These are phyloP conservation scores for Ulvella scutata DNA, from an alignment of 139 green algal species.

Conservation along the genomic window DNA sequence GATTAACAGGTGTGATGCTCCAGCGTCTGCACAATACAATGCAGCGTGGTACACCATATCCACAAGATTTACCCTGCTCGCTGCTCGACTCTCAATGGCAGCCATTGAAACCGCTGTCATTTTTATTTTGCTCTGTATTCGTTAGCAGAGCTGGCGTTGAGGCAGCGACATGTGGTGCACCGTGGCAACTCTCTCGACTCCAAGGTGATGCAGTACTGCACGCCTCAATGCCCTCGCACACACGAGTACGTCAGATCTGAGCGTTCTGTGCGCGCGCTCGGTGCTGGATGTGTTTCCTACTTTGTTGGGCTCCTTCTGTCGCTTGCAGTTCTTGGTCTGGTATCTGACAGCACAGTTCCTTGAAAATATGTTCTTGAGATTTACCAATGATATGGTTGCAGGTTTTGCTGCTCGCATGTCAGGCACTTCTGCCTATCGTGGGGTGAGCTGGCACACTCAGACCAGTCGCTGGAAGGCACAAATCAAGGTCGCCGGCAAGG, in stretches of 20 bases:
- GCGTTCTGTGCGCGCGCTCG: background rate
- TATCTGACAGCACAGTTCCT: background rate
- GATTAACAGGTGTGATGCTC: background rate
- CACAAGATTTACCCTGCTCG: background rate
- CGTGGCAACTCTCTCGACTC: background rate
- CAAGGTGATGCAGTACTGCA: background rate
- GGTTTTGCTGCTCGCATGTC: background rate
- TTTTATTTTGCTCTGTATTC: background rate
- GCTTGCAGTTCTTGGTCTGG: background rate
- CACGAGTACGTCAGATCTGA: too few relatives aligned
- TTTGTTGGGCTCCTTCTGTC: background rate
- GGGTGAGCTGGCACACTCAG: constrained; percentile 18
- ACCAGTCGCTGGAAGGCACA: constrained; percentile 18
- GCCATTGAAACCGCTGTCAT: background rate
- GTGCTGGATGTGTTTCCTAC: background rate
- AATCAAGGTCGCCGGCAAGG: constrained; percentile 16
- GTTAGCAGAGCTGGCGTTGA: background rate
- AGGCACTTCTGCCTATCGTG: constrained; percentile 6
- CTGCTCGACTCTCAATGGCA: background rate
- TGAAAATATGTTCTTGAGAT: too few relatives aligned
- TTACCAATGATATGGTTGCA: background rate
- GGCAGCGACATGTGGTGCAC: background rate
- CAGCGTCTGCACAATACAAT: too few relatives aligned
- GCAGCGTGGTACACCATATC: background rate
- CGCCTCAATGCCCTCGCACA: too few relatives aligned